phyloP scores from a whole-genome alignment of 352 stramenopile species.

The Globisporangium paddicum region DNA sequence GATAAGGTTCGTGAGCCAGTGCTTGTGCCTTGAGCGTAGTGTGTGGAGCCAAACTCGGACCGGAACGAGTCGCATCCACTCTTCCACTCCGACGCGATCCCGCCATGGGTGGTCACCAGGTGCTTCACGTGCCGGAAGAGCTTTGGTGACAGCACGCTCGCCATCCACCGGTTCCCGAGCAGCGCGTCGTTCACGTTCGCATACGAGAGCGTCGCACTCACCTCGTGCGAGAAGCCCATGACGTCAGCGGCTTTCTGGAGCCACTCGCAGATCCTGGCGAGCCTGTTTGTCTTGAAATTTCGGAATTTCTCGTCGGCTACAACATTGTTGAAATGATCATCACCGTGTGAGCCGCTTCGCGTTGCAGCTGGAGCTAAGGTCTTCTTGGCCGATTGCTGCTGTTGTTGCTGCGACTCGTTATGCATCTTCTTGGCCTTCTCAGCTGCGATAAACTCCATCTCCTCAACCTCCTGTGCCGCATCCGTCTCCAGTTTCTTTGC shows the following conservation, averaged over 20 bases:
- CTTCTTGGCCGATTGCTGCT: constrained; percentile 14
- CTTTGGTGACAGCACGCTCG: constrained; percentile 21
- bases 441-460: constrained; percentile 28
- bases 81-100: constrained; percentile 47
- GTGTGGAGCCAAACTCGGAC: constrained; percentile 40
- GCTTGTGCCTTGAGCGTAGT: constrained; percentile 10
- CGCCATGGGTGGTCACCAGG: constrained; percentile 30
- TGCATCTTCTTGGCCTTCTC: constrained; percentile 16
- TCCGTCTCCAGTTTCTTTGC: constrained; percentile 35
- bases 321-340: constrained; percentile 1
- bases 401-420: not conserved
- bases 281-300: not conserved
- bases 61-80: constrained; percentile 39
- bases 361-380: not conserved
- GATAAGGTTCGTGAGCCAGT: constrained; percentile 5
- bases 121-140: constrained; percentile 23
- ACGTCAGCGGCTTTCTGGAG: constrained; percentile 21
- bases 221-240: constrained; percentile 32
- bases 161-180: constrained; percentile 37
- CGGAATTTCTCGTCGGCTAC: not conserved
- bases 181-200: constrained; percentile 25
- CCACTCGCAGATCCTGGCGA: not conserved
- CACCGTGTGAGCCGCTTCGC: not conserved
- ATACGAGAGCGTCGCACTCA: constrained; percentile 41
- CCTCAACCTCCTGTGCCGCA: constrained; percentile 21